These are phyloP conservation scores for Penicillium sp. DNA, from an alignment of 2,329 filamentous ascomycete species.

Conservation along the genomic window DNA sequence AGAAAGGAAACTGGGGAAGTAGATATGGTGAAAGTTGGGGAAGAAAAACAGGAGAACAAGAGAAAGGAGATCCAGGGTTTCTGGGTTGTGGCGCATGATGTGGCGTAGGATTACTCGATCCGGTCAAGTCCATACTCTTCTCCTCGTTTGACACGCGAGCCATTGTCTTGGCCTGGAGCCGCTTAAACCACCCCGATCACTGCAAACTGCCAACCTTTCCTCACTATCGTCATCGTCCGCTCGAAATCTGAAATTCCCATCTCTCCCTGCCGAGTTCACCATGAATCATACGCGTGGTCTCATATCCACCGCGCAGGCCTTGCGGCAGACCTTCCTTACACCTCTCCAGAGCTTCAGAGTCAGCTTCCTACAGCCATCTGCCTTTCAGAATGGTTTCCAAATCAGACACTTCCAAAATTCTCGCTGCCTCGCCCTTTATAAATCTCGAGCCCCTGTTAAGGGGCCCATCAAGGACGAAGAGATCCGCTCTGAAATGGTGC, in stretches of 20 bases:
- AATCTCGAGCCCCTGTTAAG: conserved; percentile 10
- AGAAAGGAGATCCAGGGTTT: conserved; percentile 25
- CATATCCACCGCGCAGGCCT: conserved; percentile 32
- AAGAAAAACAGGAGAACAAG: conserved; percentile 12
- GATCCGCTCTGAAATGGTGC: conserved; percentile 33
- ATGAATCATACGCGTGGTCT: conserved; percentile 38
- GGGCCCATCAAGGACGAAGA: conserved; percentile 33
- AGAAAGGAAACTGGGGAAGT: conserved; percentile 16
- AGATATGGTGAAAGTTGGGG: conserved; percentile 1
- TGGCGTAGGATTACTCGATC: conserved; percentile 21
- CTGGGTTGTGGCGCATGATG: conserved; percentile 25
- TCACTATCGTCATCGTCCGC: background rate
- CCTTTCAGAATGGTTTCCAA: conserved; percentile 11
- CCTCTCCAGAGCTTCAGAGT: conserved; percentile 18
- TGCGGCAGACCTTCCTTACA: conserved; percentile 31
- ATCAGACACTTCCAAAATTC: conserved; percentile 19
- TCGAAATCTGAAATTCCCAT: background rate
- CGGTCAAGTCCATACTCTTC: conserved; percentile 10
- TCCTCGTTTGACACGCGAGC: background rate
- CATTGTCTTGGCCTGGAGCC: background rate
- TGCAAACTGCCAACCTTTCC: background rate
- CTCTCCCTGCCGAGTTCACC: background rate
- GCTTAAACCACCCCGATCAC: background rate
- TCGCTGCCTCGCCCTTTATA: conserved; percentile 4
- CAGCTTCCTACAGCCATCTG: conserved; percentile 12